These are phyloP conservation scores for Prototheca stagnorum DNA, from an alignment of 163 green algal species.

Conservation along the genomic window DNA sequence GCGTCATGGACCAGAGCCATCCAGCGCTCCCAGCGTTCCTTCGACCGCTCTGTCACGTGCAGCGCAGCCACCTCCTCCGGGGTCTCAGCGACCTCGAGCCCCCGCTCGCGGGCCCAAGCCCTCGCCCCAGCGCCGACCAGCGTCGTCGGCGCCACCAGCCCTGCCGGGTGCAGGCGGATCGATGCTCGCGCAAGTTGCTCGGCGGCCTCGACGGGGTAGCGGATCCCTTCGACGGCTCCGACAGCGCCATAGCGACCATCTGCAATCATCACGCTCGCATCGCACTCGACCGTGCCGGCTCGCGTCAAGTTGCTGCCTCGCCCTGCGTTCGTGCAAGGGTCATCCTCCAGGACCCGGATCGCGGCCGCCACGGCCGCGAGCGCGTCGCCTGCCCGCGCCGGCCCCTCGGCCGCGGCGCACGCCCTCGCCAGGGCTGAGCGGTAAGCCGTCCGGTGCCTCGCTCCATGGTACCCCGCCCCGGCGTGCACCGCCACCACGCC, in stretches of 20 bases:
- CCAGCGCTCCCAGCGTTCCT: no score
- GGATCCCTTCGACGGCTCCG: conserved; percentile 37
- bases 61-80: neutral
- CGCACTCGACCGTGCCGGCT: conserved; percentile 49
- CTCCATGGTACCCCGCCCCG: conserved; percentile 42
- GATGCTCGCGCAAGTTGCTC: conserved; percentile 21
- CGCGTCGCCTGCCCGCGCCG: conserved; percentile 3
- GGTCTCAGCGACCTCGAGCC: neutral
- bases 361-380: conserved; percentile 27
- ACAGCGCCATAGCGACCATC: conserved; percentile 40
- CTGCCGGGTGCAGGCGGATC: conserved; percentile 10
- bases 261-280: conserved; percentile 54
- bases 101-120: neutral
- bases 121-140: neutral
- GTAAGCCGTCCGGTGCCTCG: no score
- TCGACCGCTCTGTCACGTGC: no score
- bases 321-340: conserved; percentile 24
- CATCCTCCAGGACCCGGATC: conserved; percentile 11
- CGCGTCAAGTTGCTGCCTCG: conserved; percentile 54
- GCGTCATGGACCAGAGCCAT: no score
- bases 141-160: no score
- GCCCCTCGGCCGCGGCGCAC: conserved; percentile 11
- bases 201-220: conserved; percentile 34
- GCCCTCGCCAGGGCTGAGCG: conserved; percentile 25
- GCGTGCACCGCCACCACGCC: conserved; percentile 57